Evolutionary conservation across 2,329 filamentous ascomycete genomes (phyloP), one percentile per base, ranked within the genome.

Genomic region (Botryosphaeria dothidea): DNA sequence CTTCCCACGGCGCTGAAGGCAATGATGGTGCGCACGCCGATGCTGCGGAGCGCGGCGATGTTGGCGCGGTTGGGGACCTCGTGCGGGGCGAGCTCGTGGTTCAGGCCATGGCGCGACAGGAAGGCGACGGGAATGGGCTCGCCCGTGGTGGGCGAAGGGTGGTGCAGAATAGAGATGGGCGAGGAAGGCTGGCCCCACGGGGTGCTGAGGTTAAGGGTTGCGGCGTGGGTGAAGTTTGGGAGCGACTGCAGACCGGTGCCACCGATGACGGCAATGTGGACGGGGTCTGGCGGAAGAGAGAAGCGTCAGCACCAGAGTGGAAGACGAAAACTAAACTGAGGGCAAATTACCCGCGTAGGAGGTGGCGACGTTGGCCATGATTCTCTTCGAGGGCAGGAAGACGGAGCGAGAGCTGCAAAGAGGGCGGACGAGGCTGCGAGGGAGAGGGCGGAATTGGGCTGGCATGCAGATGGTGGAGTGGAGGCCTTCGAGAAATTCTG

Each of bases 41-140:
- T 84, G 72, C 87, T 89, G 69, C 95, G 90, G 68, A 99, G 85
- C n/a, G 95, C 95, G n/a, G 95, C 94, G 73, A 99, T 96, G 83
- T 98, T 99, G 79, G 95, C 95, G 68, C 92, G 92, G 69, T 89
- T 87, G 66, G 93, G 93, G n/a, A 99, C 91, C 80, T 99, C 95
- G 75, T 97, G 93, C 0, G 95, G 95, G 5, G 93, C 92, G 70
- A 91, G 85, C 79, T 97, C 87, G 82, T 99, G 95, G 85, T 95
- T 85, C 13, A 88, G 77, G 69, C 95, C 95, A 80, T 99, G 95
- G 49, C 95, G 92, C 68, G 93, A 92, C 71, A 99, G 87, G 84
- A 99, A 99, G 64, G 95, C 95, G 68, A 99, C 81, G 15, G 86
- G 84, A 52, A 87, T 84, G 7, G 82, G 81, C 70, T 84, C 81